Percentiles rank a stretch among this genome's conserved stretches.
Evolutionary conservation across 2,329 filamentous ascomycete species (phyloP).

Genomic region (Monosporascus ibericus): DNA sequence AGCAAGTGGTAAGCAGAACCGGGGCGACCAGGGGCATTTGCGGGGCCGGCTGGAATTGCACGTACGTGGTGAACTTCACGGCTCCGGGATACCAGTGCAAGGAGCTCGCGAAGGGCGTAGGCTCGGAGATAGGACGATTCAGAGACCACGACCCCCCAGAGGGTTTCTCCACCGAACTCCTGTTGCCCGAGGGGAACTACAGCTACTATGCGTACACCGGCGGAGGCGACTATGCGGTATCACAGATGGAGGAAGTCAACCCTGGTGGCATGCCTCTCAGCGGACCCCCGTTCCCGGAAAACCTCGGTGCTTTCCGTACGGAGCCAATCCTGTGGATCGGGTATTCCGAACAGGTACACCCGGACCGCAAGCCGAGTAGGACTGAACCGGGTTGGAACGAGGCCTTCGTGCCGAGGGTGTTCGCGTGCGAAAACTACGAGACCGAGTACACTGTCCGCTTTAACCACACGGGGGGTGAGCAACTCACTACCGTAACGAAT

Average conservation of each 20-base stretch:
- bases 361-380: constrained; percentile 12
- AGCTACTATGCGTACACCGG: constrained; percentile 28
- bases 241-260: constrained; percentile 22
- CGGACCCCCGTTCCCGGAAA: constrained; percentile 19
- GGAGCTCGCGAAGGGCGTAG: constrained; percentile 24
- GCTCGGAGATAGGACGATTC: constrained; percentile 20
- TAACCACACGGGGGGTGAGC: constrained; percentile 24
- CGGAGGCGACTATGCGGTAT: constrained; percentile 27
- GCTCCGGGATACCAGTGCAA: constrained; percentile 35
- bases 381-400: constrained; percentile 22
- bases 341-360: constrained; percentile 20
- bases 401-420: constrained; percentile 28
- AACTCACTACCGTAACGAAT: constrained; percentile 19
- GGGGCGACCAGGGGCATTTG: constrained; percentile 30
- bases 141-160: constrained; percentile 21
- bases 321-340: constrained; percentile 36
- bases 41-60: constrained; percentile 33
- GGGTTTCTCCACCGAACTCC: constrained; percentile 22
- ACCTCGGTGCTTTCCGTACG: constrained; percentile 31
- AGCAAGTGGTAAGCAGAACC: constrained; percentile 16
- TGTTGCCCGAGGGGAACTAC: constrained; percentile 26
- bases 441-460: constrained; percentile 29
- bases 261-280: constrained; percentile 25
- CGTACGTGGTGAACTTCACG: constrained; percentile 29
- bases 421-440: constrained; percentile 33